phyloP scores from a whole-genome alignment of 148 eudicot genomes.

The Pouteria glomerata region DNA sequence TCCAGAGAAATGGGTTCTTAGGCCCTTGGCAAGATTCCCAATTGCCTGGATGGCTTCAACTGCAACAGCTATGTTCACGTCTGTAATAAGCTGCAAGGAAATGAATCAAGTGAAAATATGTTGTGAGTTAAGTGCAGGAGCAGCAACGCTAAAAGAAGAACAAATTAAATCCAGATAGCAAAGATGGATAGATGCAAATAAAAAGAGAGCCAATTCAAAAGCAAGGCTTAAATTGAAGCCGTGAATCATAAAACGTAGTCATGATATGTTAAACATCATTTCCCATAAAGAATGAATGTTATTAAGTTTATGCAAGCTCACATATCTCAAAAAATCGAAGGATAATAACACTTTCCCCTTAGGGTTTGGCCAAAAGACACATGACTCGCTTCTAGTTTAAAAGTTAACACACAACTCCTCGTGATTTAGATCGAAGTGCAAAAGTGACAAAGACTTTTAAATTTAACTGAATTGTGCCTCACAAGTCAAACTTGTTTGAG shows the following conservation, averaged over 20 bases:
- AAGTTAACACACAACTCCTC: too few species aligned
- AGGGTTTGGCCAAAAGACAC: too few species aligned
- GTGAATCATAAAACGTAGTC: too few species aligned
- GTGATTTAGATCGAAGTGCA: too few species aligned
- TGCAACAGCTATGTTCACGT: slow-evolving; percentile 92
- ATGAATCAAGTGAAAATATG: neutral
- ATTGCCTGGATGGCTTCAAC: slow-evolving; percentile 97
- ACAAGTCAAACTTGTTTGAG: too few species aligned
- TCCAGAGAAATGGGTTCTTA: slow-evolving; percentile 86
- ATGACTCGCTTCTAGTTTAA: too few species aligned
- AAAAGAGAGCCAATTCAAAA: neutral
- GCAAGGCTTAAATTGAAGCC: neutral
- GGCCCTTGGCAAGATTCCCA: slow-evolving; percentile 90
- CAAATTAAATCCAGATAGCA: neutral
- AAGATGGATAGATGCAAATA: neutral
- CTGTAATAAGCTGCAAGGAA: slow-evolving; percentile 75
- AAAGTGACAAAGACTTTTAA: too few species aligned
- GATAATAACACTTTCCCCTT: too few species aligned
- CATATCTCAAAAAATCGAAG: neutral
- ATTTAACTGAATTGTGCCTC: too few species aligned
- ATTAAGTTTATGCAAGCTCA: neutral
- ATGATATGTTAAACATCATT: neutral
- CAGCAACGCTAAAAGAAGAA: neutral
- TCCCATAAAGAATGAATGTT: neutral
- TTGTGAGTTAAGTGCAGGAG: neutral